Conservation (phyloP, 2,329 filamentous ascomycete species). For the Aureobasidium mangrovei region DNA sequence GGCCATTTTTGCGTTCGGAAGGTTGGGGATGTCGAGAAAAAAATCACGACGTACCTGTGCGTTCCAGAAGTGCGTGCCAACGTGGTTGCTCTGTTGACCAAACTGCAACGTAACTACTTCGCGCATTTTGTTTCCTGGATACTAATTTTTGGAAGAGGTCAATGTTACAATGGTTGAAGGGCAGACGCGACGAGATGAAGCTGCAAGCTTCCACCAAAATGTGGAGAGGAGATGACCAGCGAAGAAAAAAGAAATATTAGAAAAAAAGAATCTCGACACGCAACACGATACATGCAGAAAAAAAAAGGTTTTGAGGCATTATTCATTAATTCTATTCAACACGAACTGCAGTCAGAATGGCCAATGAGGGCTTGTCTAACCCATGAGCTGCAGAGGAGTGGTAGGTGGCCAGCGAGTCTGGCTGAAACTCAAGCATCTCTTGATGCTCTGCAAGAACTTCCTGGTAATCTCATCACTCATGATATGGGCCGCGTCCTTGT, state of each 20-base stretch:
- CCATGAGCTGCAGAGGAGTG: conserved; percentile 91
- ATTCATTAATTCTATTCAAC: not conserved
- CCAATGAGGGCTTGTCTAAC: conserved; percentile 38
- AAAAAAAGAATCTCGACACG: not conserved
- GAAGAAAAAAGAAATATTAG: not conserved
- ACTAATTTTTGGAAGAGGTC: no score
- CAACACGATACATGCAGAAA: not conserved
- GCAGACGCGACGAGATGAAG: not conserved
- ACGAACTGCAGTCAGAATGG: not conserved
- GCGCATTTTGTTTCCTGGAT: conserved; percentile 53
- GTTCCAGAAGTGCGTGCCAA: conserved; percentile 97
- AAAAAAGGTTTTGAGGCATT: not conserved
- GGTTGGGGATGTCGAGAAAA: conserved; percentile 1
- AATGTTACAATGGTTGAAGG: no score
- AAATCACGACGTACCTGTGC: conserved; percentile 52
- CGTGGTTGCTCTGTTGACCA: conserved; percentile 84
- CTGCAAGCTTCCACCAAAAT: not conserved
- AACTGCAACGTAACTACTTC: conserved; percentile 93
- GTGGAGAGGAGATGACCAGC: not conserved
- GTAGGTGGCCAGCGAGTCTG: conserved; percentile 94
- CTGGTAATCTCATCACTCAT: conserved; percentile 94
- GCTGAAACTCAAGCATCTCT: conserved; percentile 90
- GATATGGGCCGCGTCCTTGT: conserved; percentile 77
- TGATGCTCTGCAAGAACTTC: conserved; percentile 96
- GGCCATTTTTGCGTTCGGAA: not conserved